These are phyloP conservation scores for Stagonosporopsis vannaccii DNA, from an alignment of 2,329 filamentous ascomycete species.

Conservation along the genomic window DNA sequence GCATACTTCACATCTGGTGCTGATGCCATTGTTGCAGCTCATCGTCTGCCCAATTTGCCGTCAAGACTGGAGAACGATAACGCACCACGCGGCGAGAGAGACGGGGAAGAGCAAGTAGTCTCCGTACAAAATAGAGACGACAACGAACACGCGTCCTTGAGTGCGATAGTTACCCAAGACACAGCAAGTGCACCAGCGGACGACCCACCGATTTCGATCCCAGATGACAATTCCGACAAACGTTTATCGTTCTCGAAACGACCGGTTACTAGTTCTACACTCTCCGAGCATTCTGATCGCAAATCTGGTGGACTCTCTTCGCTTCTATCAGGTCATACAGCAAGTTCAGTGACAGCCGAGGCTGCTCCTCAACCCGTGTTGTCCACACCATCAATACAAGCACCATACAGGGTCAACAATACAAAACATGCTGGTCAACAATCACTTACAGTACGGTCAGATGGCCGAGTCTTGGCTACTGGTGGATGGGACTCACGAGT, in stretches of 20 bases:
- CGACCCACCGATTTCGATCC: conserved; percentile 5
- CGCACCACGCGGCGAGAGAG: neutral
- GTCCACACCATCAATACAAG: conserved; percentile 40
- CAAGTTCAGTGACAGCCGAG: neutral
- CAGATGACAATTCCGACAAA: neutral
- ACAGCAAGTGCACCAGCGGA: neutral
- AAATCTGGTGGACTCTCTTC: conserved; percentile 31
- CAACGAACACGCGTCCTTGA: neutral
- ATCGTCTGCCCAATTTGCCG: conserved; percentile 65
- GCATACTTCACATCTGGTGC: conserved; percentile 82
- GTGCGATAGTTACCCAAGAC: neutral
- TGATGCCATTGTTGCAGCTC: conserved; percentile 79
- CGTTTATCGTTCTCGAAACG: conserved; percentile 30
- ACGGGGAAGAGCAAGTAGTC: neutral
- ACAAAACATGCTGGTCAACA: conserved; percentile 95
- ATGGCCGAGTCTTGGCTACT: conserved; percentile 84
- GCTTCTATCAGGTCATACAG: conserved; percentile 27
- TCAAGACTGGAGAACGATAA: neutral
- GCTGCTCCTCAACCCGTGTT: conserved; percentile 12
- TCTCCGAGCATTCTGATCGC: neutral
- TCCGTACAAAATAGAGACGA: neutral
- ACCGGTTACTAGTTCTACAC: conserved; percentile 8
- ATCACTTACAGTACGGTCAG: conserved; percentile 75
- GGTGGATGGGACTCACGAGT: conserved; percentile 90
- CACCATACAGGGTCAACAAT: conserved; percentile 66